These are phyloP conservation scores for Xanthoceras sorbifolium DNA, from an alignment of 345 rosid species.

Conservation along the genomic window DNA sequence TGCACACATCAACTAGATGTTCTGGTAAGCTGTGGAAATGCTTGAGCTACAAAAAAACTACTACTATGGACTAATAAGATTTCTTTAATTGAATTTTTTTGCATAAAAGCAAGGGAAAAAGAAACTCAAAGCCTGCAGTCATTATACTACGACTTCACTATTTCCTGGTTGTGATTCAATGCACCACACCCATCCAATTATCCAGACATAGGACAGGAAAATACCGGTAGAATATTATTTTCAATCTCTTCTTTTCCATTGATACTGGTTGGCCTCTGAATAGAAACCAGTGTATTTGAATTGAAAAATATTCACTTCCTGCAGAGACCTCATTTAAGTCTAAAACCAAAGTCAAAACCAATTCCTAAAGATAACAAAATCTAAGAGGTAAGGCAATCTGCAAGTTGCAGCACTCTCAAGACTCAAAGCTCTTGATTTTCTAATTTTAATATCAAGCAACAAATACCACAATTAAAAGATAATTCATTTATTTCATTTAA, in stretches of 20 bases:
- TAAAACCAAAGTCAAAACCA: not conserved
- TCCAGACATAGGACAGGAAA: not conserved
- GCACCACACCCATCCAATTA: not conserved
- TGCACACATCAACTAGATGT: too few species aligned
- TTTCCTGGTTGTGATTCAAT: not conserved
- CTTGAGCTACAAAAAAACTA: not conserved
- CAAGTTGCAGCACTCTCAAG: not conserved
- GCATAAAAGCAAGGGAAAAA: not conserved
- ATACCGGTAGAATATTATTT: not conserved
- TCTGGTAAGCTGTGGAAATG: not conserved
- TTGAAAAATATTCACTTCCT: not conserved
- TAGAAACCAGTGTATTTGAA: not conserved
- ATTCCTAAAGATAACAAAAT: not conserved
- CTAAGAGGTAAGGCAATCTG: not conserved
- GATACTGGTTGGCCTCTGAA: not conserved
- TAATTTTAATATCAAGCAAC: not conserved
- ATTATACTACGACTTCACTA: not conserved
- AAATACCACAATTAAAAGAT: not conserved
- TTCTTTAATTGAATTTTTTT: not conserved
- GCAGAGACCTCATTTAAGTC: not conserved
- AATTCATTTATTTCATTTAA: conserved; percentile 30
- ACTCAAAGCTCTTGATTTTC: not conserved
- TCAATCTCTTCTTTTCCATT: not conserved
- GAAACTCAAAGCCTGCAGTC: not conserved
- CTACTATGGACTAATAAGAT: not conserved